Base-by-base conservation (phyloP, 257 asterid species). In the Craterostigma plantagineum region DNA sequence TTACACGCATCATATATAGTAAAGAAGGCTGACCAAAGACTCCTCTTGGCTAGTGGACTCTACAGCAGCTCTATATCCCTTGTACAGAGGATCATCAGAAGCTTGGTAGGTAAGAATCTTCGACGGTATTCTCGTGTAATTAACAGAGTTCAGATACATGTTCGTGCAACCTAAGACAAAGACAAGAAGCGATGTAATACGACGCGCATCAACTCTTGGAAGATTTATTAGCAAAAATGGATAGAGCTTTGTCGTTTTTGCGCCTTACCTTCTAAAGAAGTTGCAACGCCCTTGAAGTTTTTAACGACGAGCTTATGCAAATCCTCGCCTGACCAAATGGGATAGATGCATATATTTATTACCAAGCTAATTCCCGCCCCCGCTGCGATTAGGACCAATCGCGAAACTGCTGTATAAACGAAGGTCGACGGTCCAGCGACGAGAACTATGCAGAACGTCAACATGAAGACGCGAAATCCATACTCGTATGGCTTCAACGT, bases 11-110 rank as follows among this genome's bases (percentile, higher is more conserved):
- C 23, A 27, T 38, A 40, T 14, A 7, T 11, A 56, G 34, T 16
- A 38, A 9, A 41, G 16, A 40, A 43, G 56, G 40, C 11, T 4
- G 63, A 77, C 96, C 83, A 86, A 72, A 43, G 94, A 50, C 47
- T 76, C 94, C 67, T 81, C 97, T 73, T 86, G 82, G 79, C 84
- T 81, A 27, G 93, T 81, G 35, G 97, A 71, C 67, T 86, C 81
- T 11, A 86, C 74, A 16, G 76, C 92, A 49, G 92, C 69, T 63
- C 96, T 50, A 38, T 75, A 77, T 55, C 94, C 96, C 62, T 78
- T 81, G 65, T 86, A 86, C 42, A 81, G 64, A 16, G 75, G 91
- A 71, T 86, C 96, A 56, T 86, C 94, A 18, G 86, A 69, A 38
- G 94, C 96, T 65, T 81, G 94, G 57, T 75, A 86, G 44, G 72